Evolutionary conservation across 2,329 filamentous ascomycete species (phyloP), one percentile per base, ranked within the genome.

Genomic region (Nemania abortiva): DNA sequence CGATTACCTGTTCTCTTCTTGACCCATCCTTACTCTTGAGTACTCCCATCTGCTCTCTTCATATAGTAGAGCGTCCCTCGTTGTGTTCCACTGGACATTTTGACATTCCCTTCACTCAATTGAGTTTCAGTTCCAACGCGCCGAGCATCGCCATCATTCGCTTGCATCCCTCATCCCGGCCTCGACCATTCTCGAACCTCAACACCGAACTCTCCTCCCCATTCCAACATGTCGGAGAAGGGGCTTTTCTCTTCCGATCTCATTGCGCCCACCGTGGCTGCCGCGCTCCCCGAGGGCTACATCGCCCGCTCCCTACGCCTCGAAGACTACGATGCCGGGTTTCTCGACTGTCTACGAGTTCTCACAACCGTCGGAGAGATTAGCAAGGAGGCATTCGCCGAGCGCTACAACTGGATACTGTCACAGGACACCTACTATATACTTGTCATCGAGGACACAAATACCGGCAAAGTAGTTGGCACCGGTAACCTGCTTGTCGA

Each of bases 311-410:
- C 95, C 0, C 86, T 98, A 58, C 89, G 91, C 75, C 89, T 89
- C 74, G 87, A 86, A 75, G 96, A 99, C 83, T 97, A 91, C 82
- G 84, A 88, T 65, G 87, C 86, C 39, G 94, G 94, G 71, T 98
- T 97, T 81, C 90, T 99, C 75, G 94, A 97, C 78, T 95, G 96
- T 69, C 85, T 99, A 72, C 90, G 94, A 54, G 94, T 98, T 45
- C 86, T 99, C 76, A 98, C 96, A 1, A 96, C 93, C 7, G 95
- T 98, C 27, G 96, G 96, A 72, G 94, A 98, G 70, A 91, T 98
- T 74, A 87, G 86, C 56, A 87, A 92, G 79, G 87, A 89, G 68
- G 86, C 89, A 69, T 98, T 95, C 85, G 87, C 90, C 75, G 86
- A 91, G 78, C 90, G 94, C 68, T 98, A 93, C 82, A 89, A 94